Evolutionary conservation across 148 eudicot genomes (phyloP).

Genomic region (Amaranthus palmeri): DNA sequence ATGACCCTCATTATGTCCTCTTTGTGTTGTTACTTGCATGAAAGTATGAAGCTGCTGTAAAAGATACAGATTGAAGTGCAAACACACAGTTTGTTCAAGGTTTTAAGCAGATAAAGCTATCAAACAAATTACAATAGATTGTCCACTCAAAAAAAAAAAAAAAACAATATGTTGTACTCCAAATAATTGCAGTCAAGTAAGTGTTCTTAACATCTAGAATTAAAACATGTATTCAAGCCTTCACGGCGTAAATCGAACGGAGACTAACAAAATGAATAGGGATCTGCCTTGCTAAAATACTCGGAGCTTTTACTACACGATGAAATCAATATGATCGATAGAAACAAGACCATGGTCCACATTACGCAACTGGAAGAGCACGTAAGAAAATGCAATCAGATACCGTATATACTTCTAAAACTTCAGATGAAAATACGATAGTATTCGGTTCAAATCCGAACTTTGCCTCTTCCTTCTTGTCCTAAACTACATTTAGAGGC

Average conservation of each 20-base stretch:
- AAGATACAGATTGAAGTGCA: too few relatives aligned
- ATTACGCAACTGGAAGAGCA: slow-evolving; percentile 16
- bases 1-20: too few relatives aligned
- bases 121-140: background rate
- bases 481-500: slow-evolving; percentile 17
- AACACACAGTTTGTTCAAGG: too few relatives aligned
- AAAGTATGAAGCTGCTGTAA: too few relatives aligned
- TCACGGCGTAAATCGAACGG: background rate
- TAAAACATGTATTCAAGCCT: background rate
- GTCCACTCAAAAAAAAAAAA: background rate
- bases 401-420: slow-evolving; percentile 27
- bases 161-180: too few relatives aligned
- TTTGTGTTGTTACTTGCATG: too few relatives aligned
- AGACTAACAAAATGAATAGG: background rate
- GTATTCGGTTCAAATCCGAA: slow-evolving; percentile 10
- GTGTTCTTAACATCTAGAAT: background rate
- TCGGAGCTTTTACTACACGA: slow-evolving; percentile 21
- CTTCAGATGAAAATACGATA: slow-evolving; percentile 14
- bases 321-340: slow-evolving; percentile 18
- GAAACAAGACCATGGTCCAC: slow-evolving; percentile 22
- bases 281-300: slow-evolving; percentile 16
- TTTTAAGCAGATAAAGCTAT: too few relatives aligned
- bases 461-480: slow-evolving; percentile 9
- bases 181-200: background rate
- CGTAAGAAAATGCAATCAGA: slow-evolving; percentile 21